Evolutionary conservation across 192 early-diverging fungal species (phyloP).

Genomic region (Globomyces pollinis-pini): DNA sequence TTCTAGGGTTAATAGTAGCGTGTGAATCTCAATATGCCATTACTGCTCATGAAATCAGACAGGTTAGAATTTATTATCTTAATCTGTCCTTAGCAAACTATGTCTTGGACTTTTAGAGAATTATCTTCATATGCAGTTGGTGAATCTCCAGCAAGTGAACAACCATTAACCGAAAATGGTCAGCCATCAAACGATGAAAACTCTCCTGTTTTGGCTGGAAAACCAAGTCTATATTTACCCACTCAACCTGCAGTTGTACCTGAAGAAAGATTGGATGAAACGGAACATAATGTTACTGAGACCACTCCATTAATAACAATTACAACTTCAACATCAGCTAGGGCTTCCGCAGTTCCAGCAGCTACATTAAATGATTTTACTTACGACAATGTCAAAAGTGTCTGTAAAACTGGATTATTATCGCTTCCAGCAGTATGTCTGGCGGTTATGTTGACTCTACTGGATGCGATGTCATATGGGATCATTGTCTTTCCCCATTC

Average conservation of each 20-base stretch:
- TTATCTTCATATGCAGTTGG: not conserved
- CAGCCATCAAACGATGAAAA: not conserved
- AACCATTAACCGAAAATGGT: not conserved
- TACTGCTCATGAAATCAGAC: not conserved
- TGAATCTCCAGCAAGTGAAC: not conserved
- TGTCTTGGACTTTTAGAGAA: constrained; percentile 12
- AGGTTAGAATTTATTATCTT: not conserved
- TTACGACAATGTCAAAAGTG: not conserved
- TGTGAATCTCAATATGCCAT: not conserved
- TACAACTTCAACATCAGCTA: not conserved
- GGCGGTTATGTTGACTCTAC: constrained; percentile 81
- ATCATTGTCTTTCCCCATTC: constrained; percentile 84
- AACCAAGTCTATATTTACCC: no score
- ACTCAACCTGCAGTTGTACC: not conserved
- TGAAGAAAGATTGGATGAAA: not conserved
- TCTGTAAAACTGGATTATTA: not conserved
- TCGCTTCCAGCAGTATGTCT: constrained; percentile 79
- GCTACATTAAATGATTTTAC: not conserved
- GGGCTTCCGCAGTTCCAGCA: not conserved
- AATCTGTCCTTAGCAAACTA: constrained; percentile 12
- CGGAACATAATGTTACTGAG: not conserved
- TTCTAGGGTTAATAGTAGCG: not conserved
- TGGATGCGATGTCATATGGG: constrained; percentile 73
- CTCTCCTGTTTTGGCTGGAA: not conserved
- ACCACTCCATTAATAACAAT: not conserved